A percentile compares a stretch with the other conserved stretches of the same genome.
phyloP scores from a whole-genome alignment of 768 basidiomycete genomes.

The Rhizopogon vinicolor region DNA sequence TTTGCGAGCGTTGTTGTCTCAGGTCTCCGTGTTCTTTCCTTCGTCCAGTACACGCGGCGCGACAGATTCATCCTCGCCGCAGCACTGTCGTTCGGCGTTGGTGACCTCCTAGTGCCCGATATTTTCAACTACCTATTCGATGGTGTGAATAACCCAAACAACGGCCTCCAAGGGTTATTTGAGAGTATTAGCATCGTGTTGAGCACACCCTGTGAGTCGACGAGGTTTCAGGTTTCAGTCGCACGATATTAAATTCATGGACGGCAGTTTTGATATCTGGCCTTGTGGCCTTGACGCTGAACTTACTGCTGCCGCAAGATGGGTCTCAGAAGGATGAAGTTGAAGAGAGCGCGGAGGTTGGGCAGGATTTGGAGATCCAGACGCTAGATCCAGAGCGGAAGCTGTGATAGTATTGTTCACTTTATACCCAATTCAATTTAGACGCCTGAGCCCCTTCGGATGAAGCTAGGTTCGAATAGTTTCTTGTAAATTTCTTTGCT shows the following conservation, averaged over 20 bases:
- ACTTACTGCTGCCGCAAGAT: slow-evolving; percentile 48
- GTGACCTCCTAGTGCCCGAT: slow-evolving; percentile 60
- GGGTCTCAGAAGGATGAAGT: slow-evolving; percentile 18
- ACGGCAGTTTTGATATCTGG: slow-evolving; percentile 50
- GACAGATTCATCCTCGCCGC: slow-evolving; percentile 70
- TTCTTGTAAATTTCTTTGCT: no score
- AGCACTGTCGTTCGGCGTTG: slow-evolving; percentile 65
- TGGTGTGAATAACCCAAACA: slow-evolving; percentile 45
- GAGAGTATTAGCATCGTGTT: slow-evolving; percentile 76
- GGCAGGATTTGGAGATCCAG: slow-evolving; percentile 21
- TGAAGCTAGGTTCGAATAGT: no score
- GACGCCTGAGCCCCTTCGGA: no score
- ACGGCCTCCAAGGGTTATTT: slow-evolving; percentile 63
- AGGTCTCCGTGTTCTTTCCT: slow-evolving; percentile 66
- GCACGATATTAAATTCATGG: slow-evolving; percentile 1
- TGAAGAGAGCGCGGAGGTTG: slow-evolving; percentile 13
- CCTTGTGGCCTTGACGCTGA: slow-evolving; percentile 54
- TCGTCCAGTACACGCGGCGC: slow-evolving; percentile 53
- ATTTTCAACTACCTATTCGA: slow-evolving; percentile 73
- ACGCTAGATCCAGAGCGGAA: neutral
- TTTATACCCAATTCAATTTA: no score
- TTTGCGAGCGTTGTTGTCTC: slow-evolving; percentile 73
- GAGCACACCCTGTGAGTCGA: slow-evolving; percentile 71
- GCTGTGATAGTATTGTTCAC: neutral
- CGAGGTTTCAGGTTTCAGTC: neutral